Conservation (phyloP, 108 stramenopile species). For the Stephanodiscus triporus region DNA sequence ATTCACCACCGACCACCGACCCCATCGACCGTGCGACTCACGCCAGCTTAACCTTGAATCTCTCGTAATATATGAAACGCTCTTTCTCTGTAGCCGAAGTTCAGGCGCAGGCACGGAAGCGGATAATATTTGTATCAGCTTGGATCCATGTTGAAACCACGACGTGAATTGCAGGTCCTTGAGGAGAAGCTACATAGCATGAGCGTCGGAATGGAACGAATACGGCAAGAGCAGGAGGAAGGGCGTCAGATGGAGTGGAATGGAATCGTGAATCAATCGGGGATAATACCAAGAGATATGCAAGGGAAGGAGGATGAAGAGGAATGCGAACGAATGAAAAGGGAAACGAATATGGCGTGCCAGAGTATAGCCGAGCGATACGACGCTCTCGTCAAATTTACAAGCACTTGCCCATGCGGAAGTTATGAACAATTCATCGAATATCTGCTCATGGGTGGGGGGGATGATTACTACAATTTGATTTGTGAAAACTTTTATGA, state of each 20-base stretch:
- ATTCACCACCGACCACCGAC: too few species aligned
- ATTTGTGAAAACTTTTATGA: slow-evolving; percentile 62
- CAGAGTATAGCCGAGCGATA: slow-evolving; percentile 40
- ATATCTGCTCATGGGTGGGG: slow-evolving; percentile 40
- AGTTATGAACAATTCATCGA: slow-evolving; percentile 79
- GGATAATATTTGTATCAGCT: not conserved
- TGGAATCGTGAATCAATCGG: slow-evolving; percentile 3
- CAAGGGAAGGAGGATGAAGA: slow-evolving; percentile 33
- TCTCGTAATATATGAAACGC: too few species aligned
- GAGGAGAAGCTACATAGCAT: not conserved
- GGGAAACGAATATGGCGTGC: slow-evolving; percentile 32
- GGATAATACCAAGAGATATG: not conserved
- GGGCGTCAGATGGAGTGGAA: not conserved
- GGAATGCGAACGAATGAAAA: slow-evolving; percentile 57
- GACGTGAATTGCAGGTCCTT: not conserved
- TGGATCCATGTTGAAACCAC: not conserved
- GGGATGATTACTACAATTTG: slow-evolving; percentile 12
- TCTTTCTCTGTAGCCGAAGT: too few species aligned
- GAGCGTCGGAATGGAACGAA: not conserved
- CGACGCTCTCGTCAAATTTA: slow-evolving; percentile 36
- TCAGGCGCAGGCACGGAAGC: not conserved
- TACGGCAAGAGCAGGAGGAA: not conserved
- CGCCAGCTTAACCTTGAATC: too few species aligned
- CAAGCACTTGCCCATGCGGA: slow-evolving; percentile 31
- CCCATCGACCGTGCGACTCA: too few species aligned